Evolutionary conservation across 257 asterid species (phyloP).

Genomic region (Sherardia arvensis): DNA sequence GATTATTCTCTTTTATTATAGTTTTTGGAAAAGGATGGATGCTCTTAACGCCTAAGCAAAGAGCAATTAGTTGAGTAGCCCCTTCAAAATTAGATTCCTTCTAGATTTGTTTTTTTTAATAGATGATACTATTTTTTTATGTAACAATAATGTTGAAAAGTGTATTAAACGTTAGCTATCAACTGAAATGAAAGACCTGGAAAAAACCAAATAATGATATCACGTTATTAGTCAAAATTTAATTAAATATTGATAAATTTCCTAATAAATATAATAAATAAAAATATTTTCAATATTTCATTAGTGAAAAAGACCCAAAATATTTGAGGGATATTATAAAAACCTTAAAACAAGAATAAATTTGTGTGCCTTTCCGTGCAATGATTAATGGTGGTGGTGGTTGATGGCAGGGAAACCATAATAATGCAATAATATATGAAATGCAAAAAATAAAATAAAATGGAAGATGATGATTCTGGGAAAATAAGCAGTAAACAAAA

Average conservation of each 20-base stretch:
- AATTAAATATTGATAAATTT: too few relatives aligned
- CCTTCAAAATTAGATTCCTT: not conserved
- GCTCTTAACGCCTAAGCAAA: conserved; percentile 6
- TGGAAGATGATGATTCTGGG: too few relatives aligned
- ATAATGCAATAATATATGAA: not conserved
- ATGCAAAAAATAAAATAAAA: not conserved
- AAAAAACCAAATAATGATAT: too few relatives aligned
- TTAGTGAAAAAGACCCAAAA: not conserved
- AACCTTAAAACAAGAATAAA: conserved; percentile 12
- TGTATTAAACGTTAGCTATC: too few relatives aligned
- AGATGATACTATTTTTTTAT: too few relatives aligned
- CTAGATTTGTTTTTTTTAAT: not conserved
- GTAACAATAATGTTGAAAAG: too few relatives aligned
- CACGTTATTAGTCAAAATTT: too few relatives aligned
- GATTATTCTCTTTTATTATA: conserved; percentile 4
- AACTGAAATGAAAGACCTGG: too few relatives aligned
- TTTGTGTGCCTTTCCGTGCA: conserved; percentile 21
- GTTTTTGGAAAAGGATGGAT: conserved; percentile 6
- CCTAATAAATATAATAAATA: too few relatives aligned
- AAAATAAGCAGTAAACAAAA: conserved; percentile 8
- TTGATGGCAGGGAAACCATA: conserved; percentile 5
- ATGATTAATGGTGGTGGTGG: conserved; percentile 16
- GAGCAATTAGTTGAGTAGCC: conserved; percentile 3
- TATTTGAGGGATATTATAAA: not conserved
- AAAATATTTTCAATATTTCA: too few relatives aligned